These are phyloP conservation scores for Thuja plicata DNA, from an alignment of 83 land plant genomes.

Conservation along the genomic window DNA sequence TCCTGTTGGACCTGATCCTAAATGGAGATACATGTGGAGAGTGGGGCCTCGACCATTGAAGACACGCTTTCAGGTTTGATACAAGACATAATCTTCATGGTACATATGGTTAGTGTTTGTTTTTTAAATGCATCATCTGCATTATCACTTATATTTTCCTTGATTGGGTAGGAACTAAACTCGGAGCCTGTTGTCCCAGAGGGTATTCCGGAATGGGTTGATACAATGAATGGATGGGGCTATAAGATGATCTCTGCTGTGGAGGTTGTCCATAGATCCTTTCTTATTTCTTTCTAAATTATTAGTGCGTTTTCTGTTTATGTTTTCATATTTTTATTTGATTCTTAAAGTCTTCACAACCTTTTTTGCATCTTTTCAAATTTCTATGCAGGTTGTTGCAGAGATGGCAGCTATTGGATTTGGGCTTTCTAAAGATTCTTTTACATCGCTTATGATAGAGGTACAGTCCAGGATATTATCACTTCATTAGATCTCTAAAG, in stretches of 20 bases:
- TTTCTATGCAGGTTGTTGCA: conserved; percentile 71
- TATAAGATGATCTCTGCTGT: conserved; percentile 88
- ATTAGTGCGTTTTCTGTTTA: conserved; percentile 4
- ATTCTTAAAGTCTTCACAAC: background rate
- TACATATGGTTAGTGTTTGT: background rate
- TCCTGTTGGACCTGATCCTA: conserved; percentile 83
- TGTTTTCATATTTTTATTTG: background rate
- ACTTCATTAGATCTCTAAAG: background rate
- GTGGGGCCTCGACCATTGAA: conserved; percentile 83
- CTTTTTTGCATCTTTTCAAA: background rate
- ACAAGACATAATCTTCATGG: background rate
- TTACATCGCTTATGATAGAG: conserved; percentile 88
- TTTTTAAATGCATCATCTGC: background rate
- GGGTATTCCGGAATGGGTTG: conserved; percentile 93
- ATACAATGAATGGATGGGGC: conserved; percentile 97
- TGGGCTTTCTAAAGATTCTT: conserved; percentile 80
- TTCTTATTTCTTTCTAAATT: conserved; percentile 8
- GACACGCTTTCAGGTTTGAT: conserved; percentile 72
- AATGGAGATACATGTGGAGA: conserved; percentile 99
- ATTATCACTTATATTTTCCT: background rate
- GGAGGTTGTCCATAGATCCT: conserved; percentile 48
- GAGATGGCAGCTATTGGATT: conserved; percentile 99
- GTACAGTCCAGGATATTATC: conserved; percentile 23
- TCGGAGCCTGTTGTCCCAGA: conserved; percentile 95
- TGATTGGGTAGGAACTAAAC: conserved; percentile 72